phyloP scores from a whole-genome alignment of 371 early-diverging fungal genomes.

The Zopfochytrium polystomum region DNA sequence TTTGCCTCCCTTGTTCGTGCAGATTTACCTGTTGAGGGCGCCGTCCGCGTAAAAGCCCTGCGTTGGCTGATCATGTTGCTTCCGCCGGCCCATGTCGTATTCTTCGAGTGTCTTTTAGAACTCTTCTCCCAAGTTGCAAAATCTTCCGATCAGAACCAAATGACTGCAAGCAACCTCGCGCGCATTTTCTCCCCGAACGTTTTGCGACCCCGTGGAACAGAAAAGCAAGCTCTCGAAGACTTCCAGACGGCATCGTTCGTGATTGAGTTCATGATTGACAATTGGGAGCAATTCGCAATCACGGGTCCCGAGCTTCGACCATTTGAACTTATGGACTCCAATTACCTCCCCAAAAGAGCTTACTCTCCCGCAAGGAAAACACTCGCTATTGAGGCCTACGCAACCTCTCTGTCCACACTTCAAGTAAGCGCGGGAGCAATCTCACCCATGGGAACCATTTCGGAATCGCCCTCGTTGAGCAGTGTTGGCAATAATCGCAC shows the following conservation, averaged over 20 bases:
- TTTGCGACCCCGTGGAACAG: constrained; percentile 31
- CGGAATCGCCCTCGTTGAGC: no score
- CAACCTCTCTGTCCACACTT: no score
- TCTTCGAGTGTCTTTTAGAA: constrained; percentile 37
- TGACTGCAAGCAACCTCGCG: constrained; percentile 40
- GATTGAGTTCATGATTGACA: constrained; percentile 37
- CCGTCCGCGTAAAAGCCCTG: constrained; percentile 32
- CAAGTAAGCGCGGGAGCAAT: no score
- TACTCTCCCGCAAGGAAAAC: constrained; percentile 6
- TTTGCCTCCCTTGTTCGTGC: not conserved
- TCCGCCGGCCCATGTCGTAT: constrained; percentile 38
- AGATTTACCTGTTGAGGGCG: constrained; percentile 40
- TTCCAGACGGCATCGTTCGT: constrained; percentile 38
- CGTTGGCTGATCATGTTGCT: constrained; percentile 40
- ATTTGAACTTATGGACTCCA: constrained; percentile 32
- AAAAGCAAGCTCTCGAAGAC: constrained; percentile 40
- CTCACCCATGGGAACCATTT: no score
- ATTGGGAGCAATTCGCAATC: constrained; percentile 30
- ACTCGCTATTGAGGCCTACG: no score
- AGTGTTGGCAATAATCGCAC: no score
- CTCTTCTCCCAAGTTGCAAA: constrained; percentile 31
- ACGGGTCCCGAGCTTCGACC: constrained; percentile 24
- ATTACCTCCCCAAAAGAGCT: constrained; percentile 16
- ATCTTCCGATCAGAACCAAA: constrained; percentile 35
- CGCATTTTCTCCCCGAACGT: constrained; percentile 42